Base-by-base conservation (phyloP, 2,329 filamentous ascomycete species). In the Paraphaeosphaeria sporulosa region DNA sequence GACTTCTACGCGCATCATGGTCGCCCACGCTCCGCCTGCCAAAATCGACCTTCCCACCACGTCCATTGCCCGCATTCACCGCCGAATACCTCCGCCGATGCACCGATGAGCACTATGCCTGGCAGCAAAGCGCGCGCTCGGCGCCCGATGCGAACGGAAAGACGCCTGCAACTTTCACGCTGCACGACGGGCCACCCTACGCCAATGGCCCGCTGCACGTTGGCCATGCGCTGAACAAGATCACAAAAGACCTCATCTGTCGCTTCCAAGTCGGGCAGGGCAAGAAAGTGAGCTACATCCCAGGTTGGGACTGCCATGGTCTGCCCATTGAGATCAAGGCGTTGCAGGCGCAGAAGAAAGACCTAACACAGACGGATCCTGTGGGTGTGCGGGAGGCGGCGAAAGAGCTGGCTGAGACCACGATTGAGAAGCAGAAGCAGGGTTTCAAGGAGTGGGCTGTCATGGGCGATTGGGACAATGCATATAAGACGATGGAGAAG, bases 271-370 rank as follows among this genome's bases (percentile, higher is more conserved):
- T 98, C 61, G 88, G 91, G 62, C 86, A 90, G 72, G 95, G 92
- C 19, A 89, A 86, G 67, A 85, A 87, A 63, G 89, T 98, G 36
- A 84, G 88, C 42, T 99, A 96, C 73, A 84, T 93, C 17, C 95
- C 95, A 2, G 94, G 95, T 48, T 99, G 95, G 95, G 96, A 99
- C 76, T 99, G 95, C 67, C 95, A 99, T 82, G 95, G 95, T 0
- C 85, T 99, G 51, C 95, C 95, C 0, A 99, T 99, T 73, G 95
- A 99, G 83, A 85, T 98, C 70, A 99, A 98, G 80, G 95, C 94
- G 25, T 85, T 99, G 17, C 90, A 91, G 69, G 79, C 81, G 66
- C 73, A 78, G 67, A 71, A 83, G 75, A 74, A 81, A 71, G 66
- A 72, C 71, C 69, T 66, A 5, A 54, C 71, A 19, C 64, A 76